Base-by-base conservation (phyloP, 768 basidiomycete species). In the Panaeolus papilionaceus region DNA sequence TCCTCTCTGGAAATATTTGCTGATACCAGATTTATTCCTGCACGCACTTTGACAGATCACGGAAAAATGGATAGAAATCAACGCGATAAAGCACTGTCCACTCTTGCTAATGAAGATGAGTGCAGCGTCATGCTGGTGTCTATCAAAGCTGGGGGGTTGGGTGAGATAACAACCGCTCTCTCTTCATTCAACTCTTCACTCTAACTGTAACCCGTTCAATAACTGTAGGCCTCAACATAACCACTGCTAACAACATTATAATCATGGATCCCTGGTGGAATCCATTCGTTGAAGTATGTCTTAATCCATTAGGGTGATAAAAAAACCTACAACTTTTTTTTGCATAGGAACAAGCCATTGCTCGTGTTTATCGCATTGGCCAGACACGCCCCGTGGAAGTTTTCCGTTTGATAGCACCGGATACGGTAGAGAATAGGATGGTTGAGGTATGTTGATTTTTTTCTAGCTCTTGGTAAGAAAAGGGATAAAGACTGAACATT, bases 211-310 rank as follows among this genome's bases (percentile, higher is more conserved):
- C 39, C 45, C 42, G 14, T 42, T 67, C n/a, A 37, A 38, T n/a
- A n/a, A 8, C 14, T n/a, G 7, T 62, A 71, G 74, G 74, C 18
- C 66, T 75, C 3, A 69, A 73, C 42, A 75, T 75, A 47, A 67
- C 69, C 12, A 61, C 70, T 20, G 72, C 71, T 61, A 73, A 73
- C 64, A 71, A 66, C 61, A 68, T 73, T 28, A 75, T 75, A n/a
- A 63, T 75, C 28, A 39, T 73, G 42, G 74, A 73, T 26, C 72
- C 72, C 2, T 75, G 74, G 74, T 75, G 72, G 74, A 75, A 75
- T 39, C 74, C 74, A 9, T 73, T 61, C 44, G 64, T 68, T 9
- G 74, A 75, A 44, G 74, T 72, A 37, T 4, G 64, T 66, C 18
- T 37, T 37, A 33, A 33, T 12, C 6, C n/a, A 62, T 42, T 20